Percentiles rank a stretch among this genome's conserved stretches.
Evolutionary conservation across 1,139 yeast genomes (phyloP).

Genomic region (Candida tropicalis): DNA sequence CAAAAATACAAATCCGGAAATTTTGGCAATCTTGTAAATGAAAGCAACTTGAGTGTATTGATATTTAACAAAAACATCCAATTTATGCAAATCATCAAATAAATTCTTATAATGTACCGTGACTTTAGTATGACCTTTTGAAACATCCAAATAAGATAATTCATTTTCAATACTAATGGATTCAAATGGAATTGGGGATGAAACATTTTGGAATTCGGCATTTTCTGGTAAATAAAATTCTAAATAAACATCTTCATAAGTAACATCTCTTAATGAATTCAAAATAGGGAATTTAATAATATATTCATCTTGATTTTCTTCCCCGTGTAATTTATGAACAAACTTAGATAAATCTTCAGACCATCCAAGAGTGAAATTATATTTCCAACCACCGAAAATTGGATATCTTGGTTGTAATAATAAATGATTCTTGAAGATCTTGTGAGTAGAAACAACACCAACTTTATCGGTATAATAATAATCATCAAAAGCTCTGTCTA

Average conservation of each 20-base stretch:
- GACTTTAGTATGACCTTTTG: slow-evolving; percentile 79
- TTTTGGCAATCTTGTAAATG: slow-evolving; percentile 65
- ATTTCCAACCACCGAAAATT: slow-evolving; percentile 93
- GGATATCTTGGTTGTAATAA: slow-evolving; percentile 88
- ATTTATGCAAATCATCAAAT: slow-evolving; percentile 66
- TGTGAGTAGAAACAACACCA: slow-evolving; percentile 90
- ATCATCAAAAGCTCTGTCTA: slow-evolving; percentile 54
- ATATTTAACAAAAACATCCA: slow-evolving; percentile 65
- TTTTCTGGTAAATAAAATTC: slow-evolving; percentile 87
- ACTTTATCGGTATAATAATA: slow-evolving; percentile 83
- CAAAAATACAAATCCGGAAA: slow-evolving; percentile 64
- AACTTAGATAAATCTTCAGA: slow-evolving; percentile 57
- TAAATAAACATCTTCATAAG: slow-evolving; percentile 64
- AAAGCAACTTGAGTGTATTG: slow-evolving; percentile 55
- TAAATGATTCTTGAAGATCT: slow-evolving; percentile 49
- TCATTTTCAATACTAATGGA: slow-evolving; percentile 43
- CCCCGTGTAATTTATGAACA: slow-evolving; percentile 45
- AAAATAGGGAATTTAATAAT: slow-evolving; percentile 70
- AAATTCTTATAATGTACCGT: slow-evolving; percentile 62
- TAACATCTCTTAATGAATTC: slow-evolving; percentile 68
- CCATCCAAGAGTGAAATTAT: slow-evolving; percentile 96
- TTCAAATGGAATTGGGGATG: slow-evolving; percentile 55
- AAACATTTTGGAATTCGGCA: slow-evolving; percentile 61
- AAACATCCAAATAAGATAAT: slow-evolving; percentile 74
- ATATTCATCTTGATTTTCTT: slow-evolving; percentile 54